A percentile compares a stretch with the other conserved stretches of the same genome.
phyloP scores from a whole-genome alignment of 352 stramenopile species.

The Globisporangium radiosum region DNA sequence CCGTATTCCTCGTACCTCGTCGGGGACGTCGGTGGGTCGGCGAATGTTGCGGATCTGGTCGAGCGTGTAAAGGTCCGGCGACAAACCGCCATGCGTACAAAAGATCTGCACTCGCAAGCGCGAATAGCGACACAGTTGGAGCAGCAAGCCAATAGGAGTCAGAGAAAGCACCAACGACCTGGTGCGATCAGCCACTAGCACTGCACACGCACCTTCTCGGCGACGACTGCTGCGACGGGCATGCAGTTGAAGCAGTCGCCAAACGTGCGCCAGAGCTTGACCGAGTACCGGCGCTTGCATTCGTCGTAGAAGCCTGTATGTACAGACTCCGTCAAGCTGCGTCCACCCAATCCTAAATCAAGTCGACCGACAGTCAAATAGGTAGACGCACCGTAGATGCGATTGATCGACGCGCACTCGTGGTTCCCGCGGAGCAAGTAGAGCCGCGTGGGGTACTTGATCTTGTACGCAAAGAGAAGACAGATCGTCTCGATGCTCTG shows the following conservation, averaged over 20 bases:
- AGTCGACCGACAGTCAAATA: background rate
- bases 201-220: conserved; percentile 75
- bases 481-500: conserved; percentile 83
- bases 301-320: conserved; percentile 95
- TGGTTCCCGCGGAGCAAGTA: conserved; percentile 83
- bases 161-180: background rate
- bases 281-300: conserved; percentile 92
- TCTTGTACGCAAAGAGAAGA: conserved; percentile 81
- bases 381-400: conserved; percentile 51
- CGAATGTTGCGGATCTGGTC: conserved; percentile 94
- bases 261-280: conserved; percentile 94
- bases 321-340: no score
- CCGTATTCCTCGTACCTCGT: conserved; percentile 27
- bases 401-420: conserved; percentile 76
- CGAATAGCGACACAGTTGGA: no score
- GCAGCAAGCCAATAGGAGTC: background rate
- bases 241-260: conserved; percentile 99
- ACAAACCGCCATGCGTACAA: conserved; percentile 94
- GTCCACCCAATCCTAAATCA: no score
- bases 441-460: conserved; percentile 82
- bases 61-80: conserved; percentile 94
- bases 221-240: conserved; percentile 92
- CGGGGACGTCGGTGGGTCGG: conserved; percentile 76
- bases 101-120: conserved; percentile 79
- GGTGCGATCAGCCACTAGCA: no score